Evolutionary conservation across 176 grass and related monocot genomes (phyloP), one percentile per base, ranked within the genome.

Genomic region (Cenchrus fungigraminus): DNA sequence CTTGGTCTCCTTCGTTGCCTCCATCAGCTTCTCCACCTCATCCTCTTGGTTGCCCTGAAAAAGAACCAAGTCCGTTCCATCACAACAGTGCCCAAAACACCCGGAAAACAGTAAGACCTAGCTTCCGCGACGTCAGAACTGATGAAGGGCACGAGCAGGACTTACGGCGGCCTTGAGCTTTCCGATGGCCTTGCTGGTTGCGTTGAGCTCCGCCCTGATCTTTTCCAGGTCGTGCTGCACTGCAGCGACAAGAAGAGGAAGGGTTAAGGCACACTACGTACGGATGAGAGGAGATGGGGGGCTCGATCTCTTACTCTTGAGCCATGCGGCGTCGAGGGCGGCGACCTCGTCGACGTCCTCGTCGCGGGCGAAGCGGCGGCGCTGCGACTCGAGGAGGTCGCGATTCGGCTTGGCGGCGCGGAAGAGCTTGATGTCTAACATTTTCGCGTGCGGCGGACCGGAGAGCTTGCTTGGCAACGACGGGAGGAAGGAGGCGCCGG

Each of bases 371-470:
- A 11, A 89, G 69, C 93, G 91, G 7, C 78, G 82, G 69, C 91
- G 89, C 88, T 95, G 96, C n/a, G 93, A 98, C 58, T 95, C 84
- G 5, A 46, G 45, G 40, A 87, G 89, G 57, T 95, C 57, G 12
- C 80, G 80, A 20, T 98, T 91, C 1, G 88, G 91, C 22, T 92
- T 82, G 11, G 82, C 89, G 37, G 61, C 61, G 37, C 96, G 87
- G 81, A 98, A 91, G 8, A 95, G 73, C 65, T 98, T 95, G 81
- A 95, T 89, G 72, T 98, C 93, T 17, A 98, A 83, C 96, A 95
- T 97, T 73, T 65, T 68, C 34, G 47, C 69, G 42, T 44, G 54
- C 69, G 45, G 37, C 37, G 37, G 37, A 40, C 34, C 34, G 34
- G 34, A 34, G 34, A 34, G 34, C 34, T 34, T 34, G 34, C 34